Evolutionary conservation across 1,139 yeast species (phyloP).

Genomic region (Taphrina communis): DNA sequence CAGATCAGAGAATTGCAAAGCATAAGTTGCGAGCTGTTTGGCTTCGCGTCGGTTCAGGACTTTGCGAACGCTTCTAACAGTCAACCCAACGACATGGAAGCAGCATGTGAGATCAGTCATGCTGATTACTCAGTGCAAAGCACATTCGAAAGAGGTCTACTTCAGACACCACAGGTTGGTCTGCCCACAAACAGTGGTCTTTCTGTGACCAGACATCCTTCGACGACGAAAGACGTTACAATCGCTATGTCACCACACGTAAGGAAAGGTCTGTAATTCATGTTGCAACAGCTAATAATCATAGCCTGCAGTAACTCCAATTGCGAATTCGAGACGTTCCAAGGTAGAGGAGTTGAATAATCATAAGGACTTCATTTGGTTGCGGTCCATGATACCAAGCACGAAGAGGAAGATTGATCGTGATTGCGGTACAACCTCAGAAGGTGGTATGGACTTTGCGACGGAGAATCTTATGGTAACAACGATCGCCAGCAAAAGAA

Average conservation of each 20-base stretch:
- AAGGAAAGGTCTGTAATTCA: too few relatives aligned
- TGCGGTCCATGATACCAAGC: slow-evolving; percentile 1
- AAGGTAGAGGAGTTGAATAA: background rate
- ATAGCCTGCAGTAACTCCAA: background rate
- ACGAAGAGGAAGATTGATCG: background rate
- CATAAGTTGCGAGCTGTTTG: background rate
- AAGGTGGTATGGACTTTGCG: background rate
- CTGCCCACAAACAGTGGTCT: too few relatives aligned
- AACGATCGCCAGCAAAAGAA: background rate
- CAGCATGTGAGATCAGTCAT: too few relatives aligned
- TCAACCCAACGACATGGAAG: too few relatives aligned
- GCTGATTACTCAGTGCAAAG: too few relatives aligned
- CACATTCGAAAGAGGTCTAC: too few relatives aligned
- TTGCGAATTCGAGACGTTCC: background rate
- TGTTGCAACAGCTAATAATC: too few relatives aligned
- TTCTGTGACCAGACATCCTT: too few relatives aligned
- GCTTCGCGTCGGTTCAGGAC: background rate
- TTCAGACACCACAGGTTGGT: too few relatives aligned
- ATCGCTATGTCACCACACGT: too few relatives aligned
- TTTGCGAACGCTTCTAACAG: too few relatives aligned
- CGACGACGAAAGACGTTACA: too few relatives aligned
- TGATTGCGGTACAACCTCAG: background rate
- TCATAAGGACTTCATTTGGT: background rate
- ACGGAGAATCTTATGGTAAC: background rate
- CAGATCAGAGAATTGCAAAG: slow-evolving; percentile 10